Evolutionary conservation across 1,139 yeast genomes (phyloP).

Genomic region (Lodderomyces parapsilosis): DNA sequence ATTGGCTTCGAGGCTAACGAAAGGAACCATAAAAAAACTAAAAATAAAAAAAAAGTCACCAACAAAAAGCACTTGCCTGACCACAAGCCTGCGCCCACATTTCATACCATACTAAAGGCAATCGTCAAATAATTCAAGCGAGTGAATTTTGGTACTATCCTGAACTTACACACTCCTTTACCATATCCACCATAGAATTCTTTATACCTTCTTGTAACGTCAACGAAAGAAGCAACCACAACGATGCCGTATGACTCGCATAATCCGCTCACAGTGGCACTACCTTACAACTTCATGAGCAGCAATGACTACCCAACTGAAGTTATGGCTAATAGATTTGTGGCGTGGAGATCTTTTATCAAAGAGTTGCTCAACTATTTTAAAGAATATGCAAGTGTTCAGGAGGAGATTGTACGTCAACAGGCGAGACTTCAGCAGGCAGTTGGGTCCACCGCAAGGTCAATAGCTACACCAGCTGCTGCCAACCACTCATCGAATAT

Average conservation of each 20-base stretch:
- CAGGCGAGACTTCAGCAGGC: constrained; percentile 82
- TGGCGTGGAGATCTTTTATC: constrained; percentile 82
- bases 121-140: too few relatives aligned
- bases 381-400: constrained; percentile 77
- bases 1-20: neutral
- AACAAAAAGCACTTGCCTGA: neutral
- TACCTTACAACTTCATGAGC: constrained; percentile 35
- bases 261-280: constrained; percentile 39
- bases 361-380: constrained; percentile 73
- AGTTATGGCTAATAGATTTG: constrained; percentile 75
- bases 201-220: neutral
- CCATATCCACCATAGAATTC: too few relatives aligned
- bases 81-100: neutral
- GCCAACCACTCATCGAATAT: constrained; percentile 5
- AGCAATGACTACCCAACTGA: constrained; percentile 70
- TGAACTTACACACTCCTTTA: too few relatives aligned
- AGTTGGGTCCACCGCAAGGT: constrained; percentile 40
- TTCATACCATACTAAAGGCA: too few relatives aligned
- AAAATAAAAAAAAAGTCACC: neutral
- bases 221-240: neutral
- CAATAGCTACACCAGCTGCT: constrained; percentile 8
- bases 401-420: constrained; percentile 84
- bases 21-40: neutral
- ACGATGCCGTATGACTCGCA: constrained; percentile 15
- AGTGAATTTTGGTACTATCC: too few relatives aligned